Percentiles rank a stretch among this genome's conserved stretches.
Conservation (phyloP, 768 basidiomycete genomes). For the Lactarius hengduanensis region DNA sequence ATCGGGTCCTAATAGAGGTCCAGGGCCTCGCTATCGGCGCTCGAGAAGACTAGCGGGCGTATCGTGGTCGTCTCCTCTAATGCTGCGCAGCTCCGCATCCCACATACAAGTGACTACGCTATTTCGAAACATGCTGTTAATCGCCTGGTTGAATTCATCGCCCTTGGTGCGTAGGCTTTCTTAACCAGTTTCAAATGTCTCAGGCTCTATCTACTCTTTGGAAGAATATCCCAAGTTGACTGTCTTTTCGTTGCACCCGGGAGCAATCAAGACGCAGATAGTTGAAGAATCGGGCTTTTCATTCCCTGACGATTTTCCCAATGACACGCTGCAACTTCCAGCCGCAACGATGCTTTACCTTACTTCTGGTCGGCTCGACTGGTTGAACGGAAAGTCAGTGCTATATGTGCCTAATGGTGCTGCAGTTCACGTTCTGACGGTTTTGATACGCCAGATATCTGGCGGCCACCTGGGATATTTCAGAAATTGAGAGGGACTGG, state of each 20-base stretch:
- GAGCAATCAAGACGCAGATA: slow-evolving; percentile 8
- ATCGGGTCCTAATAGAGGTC: not conserved
- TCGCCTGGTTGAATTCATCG: no score
- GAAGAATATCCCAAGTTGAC: slow-evolving; percentile 20
- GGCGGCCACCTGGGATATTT: no score
- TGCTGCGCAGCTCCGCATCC: no score
- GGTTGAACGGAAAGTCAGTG: slow-evolving; percentile 26
- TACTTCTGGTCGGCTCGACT: slow-evolving; percentile 29
- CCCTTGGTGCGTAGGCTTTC: no score
- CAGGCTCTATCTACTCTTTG: not conserved
- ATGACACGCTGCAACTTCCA: slow-evolving; percentile 29
- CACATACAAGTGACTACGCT: no score
- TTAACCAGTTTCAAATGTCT: no score
- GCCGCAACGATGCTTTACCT: slow-evolving; percentile 25
- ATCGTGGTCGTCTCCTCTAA: no score
- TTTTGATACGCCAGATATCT: slow-evolving; percentile 3
- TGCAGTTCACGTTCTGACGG: not conserved
- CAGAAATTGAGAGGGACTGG: no score
- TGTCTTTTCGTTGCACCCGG: slow-evolving; percentile 17
- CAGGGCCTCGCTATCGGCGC: slow-evolving; percentile 9
- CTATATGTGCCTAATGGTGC: not conserved
- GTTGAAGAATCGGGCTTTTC: not conserved
- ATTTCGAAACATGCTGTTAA: no score
- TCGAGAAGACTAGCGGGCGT: slow-evolving; percentile 3
- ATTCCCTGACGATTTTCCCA: no score